Percentiles rank a stretch among this genome's conserved stretches.
Conservation (phyloP, 2,329 filamentous ascomycete species). For the Fusarium graminum region DNA sequence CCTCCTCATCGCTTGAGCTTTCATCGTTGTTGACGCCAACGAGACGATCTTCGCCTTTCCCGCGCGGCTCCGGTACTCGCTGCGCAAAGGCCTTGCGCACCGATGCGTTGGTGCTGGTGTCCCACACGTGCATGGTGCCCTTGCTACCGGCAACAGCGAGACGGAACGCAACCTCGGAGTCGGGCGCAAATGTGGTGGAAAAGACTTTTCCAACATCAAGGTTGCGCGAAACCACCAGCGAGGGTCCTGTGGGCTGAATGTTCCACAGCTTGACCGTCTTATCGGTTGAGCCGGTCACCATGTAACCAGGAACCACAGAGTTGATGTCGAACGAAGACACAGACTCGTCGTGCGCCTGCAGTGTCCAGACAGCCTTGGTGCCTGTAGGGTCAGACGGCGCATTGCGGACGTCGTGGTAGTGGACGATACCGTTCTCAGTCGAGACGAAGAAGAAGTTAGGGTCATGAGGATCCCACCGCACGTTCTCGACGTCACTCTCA, state of each 20-base stretch:
- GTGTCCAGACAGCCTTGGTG: constrained; percentile 90
- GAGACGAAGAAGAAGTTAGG: constrained; percentile 95
- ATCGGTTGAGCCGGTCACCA: constrained; percentile 94
- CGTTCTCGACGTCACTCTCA: constrained; percentile 93
- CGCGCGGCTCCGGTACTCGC: constrained; percentile 69
- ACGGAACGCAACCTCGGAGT: constrained; percentile 90
- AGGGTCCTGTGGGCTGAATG: constrained; percentile 81
- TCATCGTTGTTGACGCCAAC: constrained; percentile 79
- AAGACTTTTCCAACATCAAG: constrained; percentile 96
- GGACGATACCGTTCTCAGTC: constrained; percentile 90
- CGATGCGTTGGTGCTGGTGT: constrained; percentile 91
- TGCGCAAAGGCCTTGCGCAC: constrained; percentile 86
- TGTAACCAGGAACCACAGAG: constrained; percentile 87
- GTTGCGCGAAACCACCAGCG: constrained; percentile 91
- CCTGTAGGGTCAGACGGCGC: constrained; percentile 78
- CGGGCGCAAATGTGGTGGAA: constrained; percentile 88
- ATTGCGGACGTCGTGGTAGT: constrained; percentile 89
- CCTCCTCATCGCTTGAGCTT: constrained; percentile 72
- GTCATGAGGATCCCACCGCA: constrained; percentile 94
- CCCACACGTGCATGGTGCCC: constrained; percentile 93
- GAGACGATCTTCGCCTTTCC: constrained; percentile 78
- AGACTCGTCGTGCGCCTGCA: constrained; percentile 95
- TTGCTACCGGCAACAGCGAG: constrained; percentile 95
- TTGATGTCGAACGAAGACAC: constrained; percentile 95
- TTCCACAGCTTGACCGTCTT: constrained; percentile 98